phyloP scores from a whole-genome alignment of 1,284 basidiomycete species.

The Fereydounia khargensis region DNA sequence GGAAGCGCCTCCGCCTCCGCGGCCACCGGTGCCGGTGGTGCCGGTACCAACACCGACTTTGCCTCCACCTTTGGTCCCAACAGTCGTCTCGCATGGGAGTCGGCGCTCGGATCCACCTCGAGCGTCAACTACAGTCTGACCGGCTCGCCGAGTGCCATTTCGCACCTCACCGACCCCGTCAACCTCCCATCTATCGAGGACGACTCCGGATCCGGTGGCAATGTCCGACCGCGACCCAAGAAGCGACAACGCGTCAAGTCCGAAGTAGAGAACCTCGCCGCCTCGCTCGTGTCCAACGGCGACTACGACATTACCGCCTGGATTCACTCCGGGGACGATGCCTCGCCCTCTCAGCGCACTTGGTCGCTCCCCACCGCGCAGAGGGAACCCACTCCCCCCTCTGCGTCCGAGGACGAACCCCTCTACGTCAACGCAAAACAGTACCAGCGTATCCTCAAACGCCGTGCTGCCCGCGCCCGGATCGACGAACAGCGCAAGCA shows the following conservation, averaged over 20 bases:
- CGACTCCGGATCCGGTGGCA: slow-evolving; percentile 31
- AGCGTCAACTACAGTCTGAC: background rate
- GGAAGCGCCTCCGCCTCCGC: too few relatives aligned
- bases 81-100: background rate
- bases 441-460: slow-evolving; percentile 53
- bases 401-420: slow-evolving; percentile 48
- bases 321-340: slow-evolving; percentile 35
- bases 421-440: slow-evolving; percentile 56
- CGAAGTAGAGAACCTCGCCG: too few relatives aligned
- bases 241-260: slow-evolving; percentile 6
- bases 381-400: too few relatives aligned
- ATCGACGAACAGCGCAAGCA: slow-evolving; percentile 50
- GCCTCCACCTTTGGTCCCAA: background rate
- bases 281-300: background rate
- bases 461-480: slow-evolving; percentile 44
- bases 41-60: background rate
- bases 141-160: background rate
- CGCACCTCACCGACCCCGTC: background rate
- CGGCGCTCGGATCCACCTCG: background rate
- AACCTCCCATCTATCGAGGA: slow-evolving; percentile 10
- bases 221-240: slow-evolving; percentile 23
- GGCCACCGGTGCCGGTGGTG: slow-evolving; percentile 13
- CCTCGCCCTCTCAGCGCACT: too few relatives aligned
- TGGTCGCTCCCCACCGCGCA: too few relatives aligned
- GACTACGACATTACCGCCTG: slow-evolving; percentile 33